Evolutionary conservation across 768 basidiomycete species (phyloP).

Genomic region (Naganishia kalamii): DNA sequence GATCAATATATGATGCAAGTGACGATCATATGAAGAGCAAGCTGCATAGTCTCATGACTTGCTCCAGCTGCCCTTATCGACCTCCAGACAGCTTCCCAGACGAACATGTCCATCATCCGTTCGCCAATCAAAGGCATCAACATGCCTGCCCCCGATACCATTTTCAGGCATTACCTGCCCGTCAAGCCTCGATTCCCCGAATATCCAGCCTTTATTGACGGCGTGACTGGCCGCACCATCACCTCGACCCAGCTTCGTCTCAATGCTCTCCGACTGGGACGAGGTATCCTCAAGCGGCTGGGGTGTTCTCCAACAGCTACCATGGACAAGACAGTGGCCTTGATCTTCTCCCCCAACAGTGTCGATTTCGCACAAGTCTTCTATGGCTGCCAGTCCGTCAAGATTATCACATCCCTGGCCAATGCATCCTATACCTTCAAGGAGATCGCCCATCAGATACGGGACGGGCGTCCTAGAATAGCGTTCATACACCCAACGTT

Average conservation of each 20-base stretch:
- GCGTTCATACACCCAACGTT: conserved; percentile 64
- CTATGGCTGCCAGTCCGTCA: conserved; percentile 54
- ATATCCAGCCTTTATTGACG: conserved; percentile 62
- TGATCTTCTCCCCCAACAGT: conserved; percentile 62
- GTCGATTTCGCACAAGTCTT: conserved; percentile 56
- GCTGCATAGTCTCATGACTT: no score
- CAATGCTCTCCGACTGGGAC: conserved; percentile 56
- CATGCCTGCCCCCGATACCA: background rate
- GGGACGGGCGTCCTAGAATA: conserved; percentile 59
- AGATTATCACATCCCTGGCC: conserved; percentile 63
- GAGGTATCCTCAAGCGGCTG: conserved; percentile 53
- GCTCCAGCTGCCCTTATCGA: no score
- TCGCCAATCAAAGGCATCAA: background rate
- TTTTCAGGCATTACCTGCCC: conserved; percentile 13
- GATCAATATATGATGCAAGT: no score
- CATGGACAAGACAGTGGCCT: conserved; percentile 53
- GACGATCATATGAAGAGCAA: no score
- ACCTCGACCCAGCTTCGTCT: conserved; percentile 56
- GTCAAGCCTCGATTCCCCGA: background rate
- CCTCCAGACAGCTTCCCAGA: no score
- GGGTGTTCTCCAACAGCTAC: conserved; percentile 15
- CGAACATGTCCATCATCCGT: conserved; percentile 1
- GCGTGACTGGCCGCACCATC: conserved; percentile 55
- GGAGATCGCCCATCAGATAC: conserved; percentile 68
- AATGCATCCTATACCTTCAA: conserved; percentile 64